Base-by-base conservation (phyloP, 2,329 filamentous ascomycete species). In the Colletotrichum acutatum region DNA sequence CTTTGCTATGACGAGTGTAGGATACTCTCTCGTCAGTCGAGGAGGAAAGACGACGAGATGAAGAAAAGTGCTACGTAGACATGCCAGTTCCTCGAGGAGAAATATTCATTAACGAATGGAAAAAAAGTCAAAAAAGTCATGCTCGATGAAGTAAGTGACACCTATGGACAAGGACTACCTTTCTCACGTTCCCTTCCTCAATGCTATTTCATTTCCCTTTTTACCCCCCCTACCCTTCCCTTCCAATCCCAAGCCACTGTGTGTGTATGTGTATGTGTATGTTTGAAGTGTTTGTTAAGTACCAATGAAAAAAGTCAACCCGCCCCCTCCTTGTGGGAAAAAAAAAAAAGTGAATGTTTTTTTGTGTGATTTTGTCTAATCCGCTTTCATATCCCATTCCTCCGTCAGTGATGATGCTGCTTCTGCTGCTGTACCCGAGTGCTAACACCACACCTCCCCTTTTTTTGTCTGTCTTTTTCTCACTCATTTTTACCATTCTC, bases 121-220 rank as follows among this genome's bases (percentile, higher is more conserved):
- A 54, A 34, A 28, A 26, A 11, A 57, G 1, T n/a, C 19, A 19
- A 54, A n/a, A 24, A 71, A 57, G 12, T 58, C 52, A 53, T 71
- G 64, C 64, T 71, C 24, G 49, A 62, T 57, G 22, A 64, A 68
- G 34, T 37, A 37, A 16, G 34, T 37, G 14, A 37, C 8, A 37
- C 34, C 62, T 71, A 71, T 71, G 30, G 32, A 71, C 62, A 53
- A 32, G 30, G 30, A 32, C 30, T 32, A 9, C 30, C n/a, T 32
- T 32, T 32, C 30, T 42, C 37, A 42, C 37, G 8, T 42, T 42
- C 22, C 22, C 16, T 67, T 37, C 16, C 42, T 46, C 54, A 11
- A 22, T 26, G 8, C 46, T 49, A 2, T 19, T 22, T n/a, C 37
- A 42, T 53, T 11, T 30, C 54, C 56, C 56, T 14, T 70, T 65